phyloP scores from a whole-genome alignment of 768 basidiomycete genomes.

The Paxillus involutus region DNA sequence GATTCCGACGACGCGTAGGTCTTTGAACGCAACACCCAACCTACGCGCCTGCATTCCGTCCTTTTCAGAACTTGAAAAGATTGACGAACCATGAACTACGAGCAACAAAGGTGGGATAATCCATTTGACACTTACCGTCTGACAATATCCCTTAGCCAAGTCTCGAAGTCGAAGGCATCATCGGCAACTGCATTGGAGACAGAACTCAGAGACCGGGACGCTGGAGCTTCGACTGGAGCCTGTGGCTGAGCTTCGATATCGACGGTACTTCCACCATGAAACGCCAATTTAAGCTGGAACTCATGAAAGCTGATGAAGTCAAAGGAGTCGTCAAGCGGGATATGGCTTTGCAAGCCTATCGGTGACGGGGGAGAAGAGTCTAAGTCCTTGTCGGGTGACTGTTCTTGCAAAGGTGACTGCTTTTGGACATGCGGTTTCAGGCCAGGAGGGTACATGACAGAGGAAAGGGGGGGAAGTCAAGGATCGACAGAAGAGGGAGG shows the following conservation, averaged over 20 bases:
- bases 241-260: neutral
- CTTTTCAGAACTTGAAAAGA: slow-evolving; percentile 29
- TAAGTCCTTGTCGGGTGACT: too few species aligned
- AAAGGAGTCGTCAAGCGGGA: slow-evolving; percentile 47
- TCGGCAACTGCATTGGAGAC: neutral
- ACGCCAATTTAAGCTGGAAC: slow-evolving; percentile 30
- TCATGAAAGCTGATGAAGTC: slow-evolving; percentile 46
- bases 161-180: slow-evolving; percentile 9
- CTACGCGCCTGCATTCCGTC: slow-evolving; percentile 36
- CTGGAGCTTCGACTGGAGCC: neutral
- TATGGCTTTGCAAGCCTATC: slow-evolving; percentile 13
- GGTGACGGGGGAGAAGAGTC: neutral
- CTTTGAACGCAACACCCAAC: slow-evolving; percentile 50
- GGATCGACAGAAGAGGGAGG: too few species aligned
- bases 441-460: too few species aligned
- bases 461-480: too few species aligned
- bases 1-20: slow-evolving; percentile 54
- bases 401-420: too few species aligned
- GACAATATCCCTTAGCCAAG: slow-evolving; percentile 15
- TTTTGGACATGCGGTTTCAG: too few species aligned
- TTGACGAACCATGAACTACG: neutral
- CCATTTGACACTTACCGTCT: slow-evolving; percentile 6
- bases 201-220: neutral
- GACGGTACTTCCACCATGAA: neutral
- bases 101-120: neutral